Evolutionary conservation across 257 asterid genomes (phyloP), one percentile per base, ranked within the genome.

Genomic region (Lycium ferocissimum): DNA sequence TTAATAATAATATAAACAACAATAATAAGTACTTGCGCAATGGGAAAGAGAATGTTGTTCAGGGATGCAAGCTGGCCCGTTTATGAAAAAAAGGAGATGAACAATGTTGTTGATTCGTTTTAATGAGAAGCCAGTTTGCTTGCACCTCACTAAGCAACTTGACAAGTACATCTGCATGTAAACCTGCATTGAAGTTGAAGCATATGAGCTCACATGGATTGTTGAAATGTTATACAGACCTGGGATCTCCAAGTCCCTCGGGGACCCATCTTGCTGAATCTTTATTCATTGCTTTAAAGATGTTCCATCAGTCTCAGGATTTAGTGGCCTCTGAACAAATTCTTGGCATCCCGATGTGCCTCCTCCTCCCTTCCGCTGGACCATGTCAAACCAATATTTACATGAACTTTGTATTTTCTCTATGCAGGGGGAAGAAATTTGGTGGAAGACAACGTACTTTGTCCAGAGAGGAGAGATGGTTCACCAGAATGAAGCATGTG

Each of bases 401-500:
- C 9, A 26, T 49, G 45, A 76, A 13, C 26, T 8, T 76, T 76
- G 61, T 51, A 76, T 51, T 51, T 13, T 22, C 47, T 76, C 63
- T 76, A 26, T 76, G 63, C 13, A 76, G 82, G 62, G 57, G 63
- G 63, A 4, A 75, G 62, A 75, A n/a, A 45, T 47, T 72, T 45
- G n/a, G 47, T 13, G 14, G 58, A 75, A 49, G 47, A 6, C n/a
- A 20, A 45, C 61, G 0, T 12, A 47, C 61, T 12, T 47, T 73
- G 45, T 76, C 15, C 1, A 8, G 82, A 26, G 62, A 51, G 26
- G 82, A 65, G 71, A 2, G 54, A 81, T 57, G 86, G 85, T 47
- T 57, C 49, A 12, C 6, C 3, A 53, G 2, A 51, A 3, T 51
- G 57, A 67, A 15, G 89, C 88, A 10, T 86, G 89, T 75, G 85